A percentile compares a stretch with the other conserved stretches of the same genome.
Evolutionary conservation across 2,329 filamentous ascomycete genomes (phyloP).

Genomic region (Rhynchosporium agropyri): DNA sequence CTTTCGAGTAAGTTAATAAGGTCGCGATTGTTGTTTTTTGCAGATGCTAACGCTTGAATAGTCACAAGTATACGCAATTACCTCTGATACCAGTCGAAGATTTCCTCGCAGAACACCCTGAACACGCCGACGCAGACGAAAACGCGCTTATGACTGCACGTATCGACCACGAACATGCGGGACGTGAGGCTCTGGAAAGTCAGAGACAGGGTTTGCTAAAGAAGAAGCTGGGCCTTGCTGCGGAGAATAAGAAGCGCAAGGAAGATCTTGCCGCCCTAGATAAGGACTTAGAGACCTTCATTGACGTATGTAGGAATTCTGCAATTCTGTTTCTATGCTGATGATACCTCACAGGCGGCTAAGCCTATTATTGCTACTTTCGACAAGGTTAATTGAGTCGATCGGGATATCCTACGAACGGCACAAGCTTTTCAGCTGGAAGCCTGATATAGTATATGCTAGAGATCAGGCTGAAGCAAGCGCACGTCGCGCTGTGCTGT

Average conservation of each 20-base stretch:
- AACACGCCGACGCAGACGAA: constrained; percentile 71
- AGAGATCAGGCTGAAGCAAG: background rate
- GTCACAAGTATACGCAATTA: constrained; percentile 84
- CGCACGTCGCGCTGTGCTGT: background rate
- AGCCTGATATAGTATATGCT: background rate
- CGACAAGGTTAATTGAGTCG: constrained; percentile 62
- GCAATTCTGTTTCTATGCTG: constrained; percentile 8
- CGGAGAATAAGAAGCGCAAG: constrained; percentile 87
- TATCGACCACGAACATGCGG: constrained; percentile 86
- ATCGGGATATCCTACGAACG: background rate
- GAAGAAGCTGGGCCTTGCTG: constrained; percentile 68
- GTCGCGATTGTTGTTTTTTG: too few species aligned
- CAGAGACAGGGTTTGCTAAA: constrained; percentile 77
- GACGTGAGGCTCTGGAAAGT: constrained; percentile 83
- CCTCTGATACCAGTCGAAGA: constrained; percentile 83
- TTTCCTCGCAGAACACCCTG: constrained; percentile 75
- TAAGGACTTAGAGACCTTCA: constrained; percentile 89
- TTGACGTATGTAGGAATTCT: constrained; percentile 64
- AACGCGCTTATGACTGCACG: constrained; percentile 85
- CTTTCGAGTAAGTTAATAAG: constrained; percentile 71
- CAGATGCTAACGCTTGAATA: constrained; percentile 43
- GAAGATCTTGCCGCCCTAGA: constrained; percentile 91
- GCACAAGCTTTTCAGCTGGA: background rate
- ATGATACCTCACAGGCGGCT: constrained; percentile 60
- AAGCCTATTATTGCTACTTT: constrained; percentile 88